A percentile compares a stretch with the other conserved stretches of the same genome.
Conservation (phyloP, 164 flowering plant species). For the Umbilicus rupestris region DNA sequence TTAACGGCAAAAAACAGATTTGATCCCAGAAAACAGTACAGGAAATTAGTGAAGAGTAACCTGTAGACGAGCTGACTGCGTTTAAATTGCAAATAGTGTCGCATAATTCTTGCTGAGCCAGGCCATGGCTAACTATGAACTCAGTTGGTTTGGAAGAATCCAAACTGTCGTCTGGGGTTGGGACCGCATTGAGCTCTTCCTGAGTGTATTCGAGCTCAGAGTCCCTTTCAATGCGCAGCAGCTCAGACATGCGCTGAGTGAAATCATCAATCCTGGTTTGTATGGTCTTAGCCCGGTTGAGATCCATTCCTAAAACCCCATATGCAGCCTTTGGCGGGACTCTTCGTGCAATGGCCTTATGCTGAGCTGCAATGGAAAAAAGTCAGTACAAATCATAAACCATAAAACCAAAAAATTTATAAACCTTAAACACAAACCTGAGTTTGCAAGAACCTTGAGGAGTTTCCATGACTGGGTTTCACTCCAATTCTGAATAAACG, state of each 20-base stretch:
- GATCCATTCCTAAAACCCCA: slow-evolving; percentile 62
- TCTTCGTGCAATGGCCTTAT: slow-evolving; percentile 58
- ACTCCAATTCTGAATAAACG: slow-evolving; percentile 42
- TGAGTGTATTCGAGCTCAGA: slow-evolving; percentile 85
- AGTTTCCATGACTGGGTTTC: slow-evolving; percentile 71
- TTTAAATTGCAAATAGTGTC: slow-evolving; percentile 83
- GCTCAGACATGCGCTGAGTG: slow-evolving; percentile 52
- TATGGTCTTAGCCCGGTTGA: slow-evolving; percentile 53
- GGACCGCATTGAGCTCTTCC: slow-evolving; percentile 79
- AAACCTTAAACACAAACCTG: slow-evolving; percentile 33
- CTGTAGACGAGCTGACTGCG: slow-evolving; percentile 78
- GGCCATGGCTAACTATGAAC: slow-evolving; percentile 83
- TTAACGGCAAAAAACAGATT: neutral
- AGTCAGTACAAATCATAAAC: neutral
- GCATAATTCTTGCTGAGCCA: slow-evolving; percentile 85
- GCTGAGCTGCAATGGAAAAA: slow-evolving; percentile 54
- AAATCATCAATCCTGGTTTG: slow-evolving; percentile 74
- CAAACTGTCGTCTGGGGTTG: slow-evolving; percentile 45
- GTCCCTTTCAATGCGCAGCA: slow-evolving; percentile 82
- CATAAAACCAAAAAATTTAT: neutral
- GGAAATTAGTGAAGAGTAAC: slow-evolving; percentile 20
- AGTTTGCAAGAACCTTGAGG: slow-evolving; percentile 64
- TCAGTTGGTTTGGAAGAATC: slow-evolving; percentile 65
- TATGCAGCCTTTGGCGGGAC: slow-evolving; percentile 29
- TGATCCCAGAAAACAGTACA: neutral